Base-by-base conservation (phyloP, 805 yeast genomes). In the Candida adriatica region DNA sequence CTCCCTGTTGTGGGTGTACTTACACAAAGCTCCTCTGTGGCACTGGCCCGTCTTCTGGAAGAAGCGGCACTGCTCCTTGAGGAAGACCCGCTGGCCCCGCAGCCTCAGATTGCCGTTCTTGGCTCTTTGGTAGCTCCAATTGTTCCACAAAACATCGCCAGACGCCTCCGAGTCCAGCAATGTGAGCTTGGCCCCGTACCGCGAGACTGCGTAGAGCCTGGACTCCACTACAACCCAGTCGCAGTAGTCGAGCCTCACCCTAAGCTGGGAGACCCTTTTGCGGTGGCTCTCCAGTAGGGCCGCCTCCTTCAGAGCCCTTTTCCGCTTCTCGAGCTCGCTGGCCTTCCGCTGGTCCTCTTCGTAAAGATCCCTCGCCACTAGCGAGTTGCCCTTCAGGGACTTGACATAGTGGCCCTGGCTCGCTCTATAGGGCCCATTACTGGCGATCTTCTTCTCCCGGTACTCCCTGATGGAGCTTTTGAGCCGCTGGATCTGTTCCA, bases 11-110 rank as follows among this genome's bases (percentile, higher is more conserved):
- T 82, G 92, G 5, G 50, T 48, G 45, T 66, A 78, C 16, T 58
- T 59, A 50, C 92, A 83, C 5, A 48, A 37, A 14, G 58, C 48
- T 13, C 73, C 74, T 39, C 70, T 68, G 29, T 58, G 56, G 48
- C 92, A 79, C 20, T 38, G 33, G 14, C 56, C 53, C 3, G 53
- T 42, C 27, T 41, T 50, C 24, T 49, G 49, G 32, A 37, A 51
- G 26, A 37, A 51, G 3, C 54, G 48, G 30, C 51, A 50, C 24
- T 45, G 55, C 26, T 49, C 49, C 24, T 48, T 48, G 19, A 49
- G 19, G 24, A 46, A 44, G 26, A 48, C 42, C 27, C 40, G 47
- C 16, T 34, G 43, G 15, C 33, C 23, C 13, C 16, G 27, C 15
- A 50, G 21, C 5, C 28, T 51, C 13, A 62, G 43, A 11, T 47